A percentile compares a stretch with the other conserved stretches of the same genome.
Conservation (phyloP, 176 grass and related monocot genomes). For the Coix lacrymajobi region DNA sequence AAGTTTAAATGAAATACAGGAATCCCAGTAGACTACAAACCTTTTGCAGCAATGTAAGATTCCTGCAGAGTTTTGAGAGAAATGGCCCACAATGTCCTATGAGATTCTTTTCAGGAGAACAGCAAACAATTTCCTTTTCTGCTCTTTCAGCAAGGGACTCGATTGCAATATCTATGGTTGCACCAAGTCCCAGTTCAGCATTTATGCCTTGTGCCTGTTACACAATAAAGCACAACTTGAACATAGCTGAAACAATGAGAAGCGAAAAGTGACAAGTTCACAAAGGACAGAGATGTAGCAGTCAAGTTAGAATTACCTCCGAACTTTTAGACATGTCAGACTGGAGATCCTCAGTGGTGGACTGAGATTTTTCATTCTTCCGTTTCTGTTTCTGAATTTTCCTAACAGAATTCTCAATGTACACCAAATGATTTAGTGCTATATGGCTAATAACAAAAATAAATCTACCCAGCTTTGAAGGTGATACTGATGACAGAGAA, state of each 20-base stretch:
- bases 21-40: constrained; percentile 27
- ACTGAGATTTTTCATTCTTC: constrained; percentile 57
- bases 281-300: constrained; percentile 8
- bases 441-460: constrained; percentile 83
- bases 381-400: constrained; percentile 86
- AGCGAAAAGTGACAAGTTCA: not conserved
- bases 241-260: constrained; percentile 16
- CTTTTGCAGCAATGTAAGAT: constrained; percentile 77
- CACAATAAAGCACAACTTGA: constrained; percentile 12
- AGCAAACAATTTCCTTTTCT: constrained; percentile 87
- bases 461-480: constrained; percentile 82
- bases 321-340: constrained; percentile 31
- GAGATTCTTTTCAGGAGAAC: constrained; percentile 57
- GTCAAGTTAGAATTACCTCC: constrained; percentile 44
- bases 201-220: constrained; percentile 72
- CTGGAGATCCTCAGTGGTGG: constrained; percentile 25
- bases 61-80: constrained; percentile 78
- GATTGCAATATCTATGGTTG: constrained; percentile 59
- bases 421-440: constrained; percentile 89
- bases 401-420: constrained; percentile 75
- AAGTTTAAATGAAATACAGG: constrained; percentile 7
- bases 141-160: constrained; percentile 80
- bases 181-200: constrained; percentile 83
- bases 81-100: constrained; percentile 84
- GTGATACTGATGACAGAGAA: constrained; percentile 39